Evolutionary conservation across 208 protist species (phyloP).

Genomic region (Leishmania martiniquensis): DNA sequence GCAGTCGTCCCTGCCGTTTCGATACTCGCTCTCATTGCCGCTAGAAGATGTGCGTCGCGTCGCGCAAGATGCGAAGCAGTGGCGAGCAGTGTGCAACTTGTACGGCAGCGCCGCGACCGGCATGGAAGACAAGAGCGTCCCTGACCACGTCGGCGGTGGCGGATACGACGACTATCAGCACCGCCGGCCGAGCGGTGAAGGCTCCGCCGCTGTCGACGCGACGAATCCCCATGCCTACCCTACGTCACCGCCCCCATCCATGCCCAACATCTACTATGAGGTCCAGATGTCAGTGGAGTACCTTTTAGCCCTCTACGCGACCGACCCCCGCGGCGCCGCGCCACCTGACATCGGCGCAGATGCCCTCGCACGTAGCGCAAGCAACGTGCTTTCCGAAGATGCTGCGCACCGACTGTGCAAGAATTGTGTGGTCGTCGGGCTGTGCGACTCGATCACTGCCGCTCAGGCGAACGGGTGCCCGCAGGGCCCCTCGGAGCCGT

Average conservation of each 20-base stretch:
- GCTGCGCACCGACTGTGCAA: constrained; percentile 4
- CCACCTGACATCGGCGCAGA: neutral
- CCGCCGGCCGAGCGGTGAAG: neutral
- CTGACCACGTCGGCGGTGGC: neutral
- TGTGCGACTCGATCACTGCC: constrained; percentile 22
- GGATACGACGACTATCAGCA: neutral
- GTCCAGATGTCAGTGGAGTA: constrained; percentile 67
- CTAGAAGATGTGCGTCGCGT: constrained; percentile 23
- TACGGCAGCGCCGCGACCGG: constrained; percentile 5
- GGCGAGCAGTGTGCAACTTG: constrained; percentile 14
- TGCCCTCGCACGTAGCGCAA: neutral
- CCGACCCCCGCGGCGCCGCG: neutral
- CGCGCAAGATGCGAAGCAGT: constrained; percentile 26
- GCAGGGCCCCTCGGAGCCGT: constrained; percentile 14
- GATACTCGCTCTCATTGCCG: constrained; percentile 17
- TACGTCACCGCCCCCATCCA: neutral
- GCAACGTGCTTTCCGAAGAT: constrained; percentile 2
- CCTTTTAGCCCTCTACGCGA: constrained; percentile 41
- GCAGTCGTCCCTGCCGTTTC: constrained; percentile 2
- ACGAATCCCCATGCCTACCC: neutral
- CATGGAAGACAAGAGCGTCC: neutral
- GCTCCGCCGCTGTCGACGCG: neutral
- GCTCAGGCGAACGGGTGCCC: constrained; percentile 30
- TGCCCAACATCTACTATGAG: constrained; percentile 68
- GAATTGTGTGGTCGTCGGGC: constrained; percentile 32